Base-by-base conservation (phyloP, 2,329 filamentous ascomycete species). In the Fusarium praegraminearum region DNA sequence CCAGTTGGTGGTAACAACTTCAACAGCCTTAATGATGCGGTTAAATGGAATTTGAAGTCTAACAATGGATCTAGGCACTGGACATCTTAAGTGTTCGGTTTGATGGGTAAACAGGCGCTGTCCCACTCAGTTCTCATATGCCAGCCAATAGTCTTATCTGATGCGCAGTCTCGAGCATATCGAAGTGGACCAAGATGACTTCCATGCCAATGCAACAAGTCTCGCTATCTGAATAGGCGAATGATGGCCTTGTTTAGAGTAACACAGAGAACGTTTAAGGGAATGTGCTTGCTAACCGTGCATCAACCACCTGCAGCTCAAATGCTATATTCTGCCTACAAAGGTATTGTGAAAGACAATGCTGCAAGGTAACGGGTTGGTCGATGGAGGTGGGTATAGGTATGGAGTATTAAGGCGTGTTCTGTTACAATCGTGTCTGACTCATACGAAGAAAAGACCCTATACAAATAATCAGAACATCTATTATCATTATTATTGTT, bases 71-170 rank as follows among this genome's bases (percentile, higher is more conserved):
- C 30, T 54, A 33, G 24, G 24, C 15, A 26, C 47, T 30, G 4
- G 24, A 26, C 66, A 24, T 66, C 51, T 56, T 72, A 51, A 59
- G 57, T 59, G 22, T 41, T 52, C 32, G 40, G 61, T 46, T 47
- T 41, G 35, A 28, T 15, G 13, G 35, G 24, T 35, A 52, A 55
- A 38, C 49, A 50, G 52, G 43, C 44, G 59, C 28, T 62, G 62
- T 74, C 58, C 72, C 65, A 65, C 72, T 22, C 28, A 57, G 58
- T 61, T 61, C 61, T 53, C 43, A 41, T 69, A 47, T 65, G 35
- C 36, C 50, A 51, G 53, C 72, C 70, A 75, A 73, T 73, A 52
- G n/a, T 56, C 22, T 44, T 60, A 54, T 51, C 54, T 36, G 12
- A 56, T 35, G 45, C 52, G 33, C 36, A 45, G 36, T 41, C 22